phyloP scores from a whole-genome alignment of 1,284 basidiomycete species.

The Stygiomarasmius scandens region DNA sequence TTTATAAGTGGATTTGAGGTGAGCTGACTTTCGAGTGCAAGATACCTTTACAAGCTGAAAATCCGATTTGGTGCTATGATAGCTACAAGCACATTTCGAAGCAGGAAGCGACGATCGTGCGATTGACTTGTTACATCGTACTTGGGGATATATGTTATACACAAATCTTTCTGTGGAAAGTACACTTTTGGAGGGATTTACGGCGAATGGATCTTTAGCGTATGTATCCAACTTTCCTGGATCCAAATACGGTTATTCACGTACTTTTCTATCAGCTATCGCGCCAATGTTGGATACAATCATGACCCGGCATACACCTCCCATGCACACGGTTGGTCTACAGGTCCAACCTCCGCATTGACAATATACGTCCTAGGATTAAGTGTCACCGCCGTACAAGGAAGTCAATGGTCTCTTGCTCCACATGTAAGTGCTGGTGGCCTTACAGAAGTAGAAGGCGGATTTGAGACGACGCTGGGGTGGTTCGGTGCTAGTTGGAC shows the following conservation, averaged over 20 bases:
- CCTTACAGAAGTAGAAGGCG: slow-evolving; percentile 39
- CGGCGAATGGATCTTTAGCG: slow-evolving; percentile 48
- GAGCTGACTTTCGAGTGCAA: slow-evolving; percentile 11
- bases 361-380: slow-evolving; percentile 31
- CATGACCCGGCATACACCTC: slow-evolving; percentile 46
- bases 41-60: no score
- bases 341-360: slow-evolving; percentile 30
- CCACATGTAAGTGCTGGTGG: slow-evolving; percentile 37
- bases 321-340: slow-evolving; percentile 28
- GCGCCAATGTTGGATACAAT: slow-evolving; percentile 45
- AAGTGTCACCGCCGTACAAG: slow-evolving; percentile 23
- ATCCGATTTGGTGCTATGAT: neutral
- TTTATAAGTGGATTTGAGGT: slow-evolving; percentile 55
- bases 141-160: slow-evolving; percentile 54
- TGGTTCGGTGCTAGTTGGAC: slow-evolving; percentile 45
- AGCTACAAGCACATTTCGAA: slow-evolving; percentile 54
- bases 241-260: neutral
- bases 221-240: slow-evolving; percentile 22
- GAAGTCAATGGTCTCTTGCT: slow-evolving; percentile 37
- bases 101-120: slow-evolving; percentile 44
- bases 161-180: slow-evolving; percentile 48
- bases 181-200: slow-evolving; percentile 51
- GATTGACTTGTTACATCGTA: slow-evolving; percentile 44
- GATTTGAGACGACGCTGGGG: slow-evolving; percentile 47
- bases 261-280: slow-evolving; percentile 32